Evolutionary conservation across 2,329 filamentous ascomycete genomes (phyloP).

Genomic region (Arthrobotrys conoides): DNA sequence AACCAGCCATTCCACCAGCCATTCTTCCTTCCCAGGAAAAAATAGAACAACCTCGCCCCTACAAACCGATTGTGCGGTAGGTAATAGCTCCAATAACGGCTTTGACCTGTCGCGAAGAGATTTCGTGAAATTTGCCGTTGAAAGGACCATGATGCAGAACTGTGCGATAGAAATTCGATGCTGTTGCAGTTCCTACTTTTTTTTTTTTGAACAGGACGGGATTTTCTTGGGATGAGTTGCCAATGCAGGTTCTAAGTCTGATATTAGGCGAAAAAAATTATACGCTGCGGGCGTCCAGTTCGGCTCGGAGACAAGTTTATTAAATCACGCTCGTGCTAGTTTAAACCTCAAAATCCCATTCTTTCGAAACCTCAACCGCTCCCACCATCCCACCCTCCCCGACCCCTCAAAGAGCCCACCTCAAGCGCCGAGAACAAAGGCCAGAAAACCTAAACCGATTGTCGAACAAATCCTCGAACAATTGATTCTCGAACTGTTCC

Average conservation of each 20-base stretch:
- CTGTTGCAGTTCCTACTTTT: not conserved
- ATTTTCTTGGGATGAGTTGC: conserved; percentile 19
- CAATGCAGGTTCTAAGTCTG: conserved; percentile 13
- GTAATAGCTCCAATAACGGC: conserved; percentile 61
- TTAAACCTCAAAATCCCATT: conserved; percentile 15
- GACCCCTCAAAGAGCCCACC: not conserved
- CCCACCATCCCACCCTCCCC: conserved; percentile 11
- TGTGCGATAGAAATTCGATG: conserved; percentile 5
- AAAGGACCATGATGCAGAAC: conserved; percentile 64
- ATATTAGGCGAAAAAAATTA: conserved; percentile 8
- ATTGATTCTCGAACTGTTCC: conserved; percentile 26
- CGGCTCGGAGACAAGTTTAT: conserved; percentile 33
- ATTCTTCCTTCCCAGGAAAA: conserved; percentile 72
- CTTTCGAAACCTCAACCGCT: conserved; percentile 7
- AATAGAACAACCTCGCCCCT: conserved; percentile 28
- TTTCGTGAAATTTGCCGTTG: conserved; percentile 65
- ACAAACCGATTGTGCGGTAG: conserved; percentile 59
- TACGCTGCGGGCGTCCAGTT: not conserved
- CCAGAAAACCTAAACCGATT: conserved; percentile 14
- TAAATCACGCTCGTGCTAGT: conserved; percentile 56
- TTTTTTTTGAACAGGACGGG: not conserved
- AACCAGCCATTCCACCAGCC: conserved; percentile 77
- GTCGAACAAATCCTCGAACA: conserved; percentile 16
- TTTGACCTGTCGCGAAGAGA: conserved; percentile 65
- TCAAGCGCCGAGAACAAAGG: conserved; percentile 7